Evolutionary conservation across 306 rosid genomes (phyloP), one percentile per base, ranked within the genome.

Genomic region (Ziziphus jujuba): DNA sequence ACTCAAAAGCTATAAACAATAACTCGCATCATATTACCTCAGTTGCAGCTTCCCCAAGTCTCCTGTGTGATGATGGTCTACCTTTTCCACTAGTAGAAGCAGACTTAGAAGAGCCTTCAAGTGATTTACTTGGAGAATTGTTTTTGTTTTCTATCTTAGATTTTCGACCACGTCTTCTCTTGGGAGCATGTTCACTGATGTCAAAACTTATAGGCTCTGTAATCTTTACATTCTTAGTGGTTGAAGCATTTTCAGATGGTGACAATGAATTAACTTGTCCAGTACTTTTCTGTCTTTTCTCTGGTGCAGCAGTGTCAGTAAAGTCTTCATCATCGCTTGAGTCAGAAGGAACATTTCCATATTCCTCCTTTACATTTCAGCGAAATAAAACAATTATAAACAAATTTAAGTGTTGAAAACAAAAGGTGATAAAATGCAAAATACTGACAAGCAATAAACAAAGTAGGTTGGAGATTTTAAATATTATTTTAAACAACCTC

Each of bases 321-420:
- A 85, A 91, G 40, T 86, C 97, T 62, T 89, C 96, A 69, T 90
- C 97, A 3, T 90, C 95, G 54, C 99, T 95, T 31, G 95, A 82
- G 36, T 84, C 90, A 49, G 82, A 55, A 17, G 73, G 47, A 52
- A 70, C 73, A 61, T 83, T 84, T 65, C 82, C 79, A 68, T 90
- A 88, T 52, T 89, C 54, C 79, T 90, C 99, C 99, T 95, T 59
- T 43, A 73, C 59, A 75, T 68, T 71, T 25, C 25, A 56, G 23
- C 31, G 67, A 66, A 67, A 71, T 62, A 84, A 64, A 50, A 63
- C 56, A 72, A 16, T 55, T 64, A 72, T 57, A 70, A 59, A 47
- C 74, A 74, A 79, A 67, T 60, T 15, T 54, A 9, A 60, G 56
- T 43, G 69, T 36, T 61, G 44, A 16, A 71, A 72, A 43, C 45